Conservation (phyloP, 2,329 filamentous ascomycete genomes). For the Alternaria tenuissima region DNA sequence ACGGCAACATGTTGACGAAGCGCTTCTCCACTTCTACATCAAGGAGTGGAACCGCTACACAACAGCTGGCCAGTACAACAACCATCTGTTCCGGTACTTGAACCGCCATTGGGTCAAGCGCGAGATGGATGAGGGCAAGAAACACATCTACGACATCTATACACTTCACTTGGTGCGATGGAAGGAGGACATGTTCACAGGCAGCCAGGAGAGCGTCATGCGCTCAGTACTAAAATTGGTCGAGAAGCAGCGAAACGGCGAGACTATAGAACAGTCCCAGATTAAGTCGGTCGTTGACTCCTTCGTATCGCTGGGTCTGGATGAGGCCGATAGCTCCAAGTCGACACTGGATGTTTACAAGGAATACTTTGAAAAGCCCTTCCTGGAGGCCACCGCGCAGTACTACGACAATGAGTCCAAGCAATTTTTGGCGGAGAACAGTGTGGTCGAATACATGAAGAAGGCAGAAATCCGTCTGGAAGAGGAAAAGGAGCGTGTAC, state of each 20-base stretch:
- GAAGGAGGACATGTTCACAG: conserved; percentile 88
- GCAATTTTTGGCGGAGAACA: conserved; percentile 94
- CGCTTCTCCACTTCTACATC: conserved; percentile 91
- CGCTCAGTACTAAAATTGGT: conserved; percentile 91
- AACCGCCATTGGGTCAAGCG: conserved; percentile 99
- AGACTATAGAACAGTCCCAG: conserved; percentile 96
- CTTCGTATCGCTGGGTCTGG: conserved; percentile 90
- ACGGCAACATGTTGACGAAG: conserved; percentile 84
- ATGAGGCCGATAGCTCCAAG: conserved; percentile 91
- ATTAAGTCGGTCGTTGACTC: conserved; percentile 98
- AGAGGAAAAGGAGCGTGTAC: conserved; percentile 93
- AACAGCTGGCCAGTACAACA: conserved; percentile 94
- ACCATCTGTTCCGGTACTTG: conserved; percentile 94
- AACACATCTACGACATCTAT: conserved; percentile 97
- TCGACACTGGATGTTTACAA: conserved; percentile 96
- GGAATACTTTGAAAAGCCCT: conserved; percentile 90
- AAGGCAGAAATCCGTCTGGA: conserved; percentile 90
- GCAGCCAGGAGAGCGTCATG: conserved; percentile 90
- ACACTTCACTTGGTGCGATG: conserved; percentile 95
- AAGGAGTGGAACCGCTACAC: conserved; percentile 97
- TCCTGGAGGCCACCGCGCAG: conserved; percentile 80
- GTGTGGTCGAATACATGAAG: conserved; percentile 99
- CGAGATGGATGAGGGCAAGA: conserved; percentile 98
- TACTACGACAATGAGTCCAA: conserved; percentile 95
- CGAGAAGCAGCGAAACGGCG: conserved; percentile 95